Evolutionary conservation across 106 monocot genomes (phyloP), one percentile per base, ranked within the genome.

Genomic region (Apostasia ramifera): DNA sequence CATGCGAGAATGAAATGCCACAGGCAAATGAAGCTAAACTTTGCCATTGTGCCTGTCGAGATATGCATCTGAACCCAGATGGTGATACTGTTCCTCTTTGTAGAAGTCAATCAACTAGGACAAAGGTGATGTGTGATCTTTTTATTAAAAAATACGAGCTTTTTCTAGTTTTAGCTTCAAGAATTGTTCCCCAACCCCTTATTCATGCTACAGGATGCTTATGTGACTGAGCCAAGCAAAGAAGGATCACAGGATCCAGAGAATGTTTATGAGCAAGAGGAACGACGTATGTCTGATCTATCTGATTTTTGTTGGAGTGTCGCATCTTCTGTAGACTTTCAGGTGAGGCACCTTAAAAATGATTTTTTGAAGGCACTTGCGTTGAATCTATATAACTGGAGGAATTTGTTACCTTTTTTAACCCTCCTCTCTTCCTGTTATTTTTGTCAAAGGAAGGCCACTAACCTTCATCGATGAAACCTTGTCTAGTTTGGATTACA

Each of bases 201-300:
- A 52, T n/a, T 64, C 68, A 26, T 55, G 5, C 50, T 41, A 53
- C 43, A 89, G 88, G 78, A 79, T 53, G 12, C 14, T 56, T 44
- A 10, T 70, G 79, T 64, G 57, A 48, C 10, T 38, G 77, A 85
- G 44, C 61, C 14, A 9, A 37, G 38, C 40, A 77, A 72, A 71
- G 59, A 66, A 40, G 88, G 85, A 44, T 44, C 37, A 2, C 73
- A 70, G 6, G 60, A 57, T 54, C 53, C 48, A n/a, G 44, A 46
- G 13, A 74, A 44, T 44, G 45, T 58, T 46, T 73, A 12, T 7
- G 88, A 87, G 77, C 92, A 76, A 66, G 97, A 97, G 66, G 97
- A 97, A 62, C 86, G 97, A 0, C 80, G 97, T 7, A 85, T 97
- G 87, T 97, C 97, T 61, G 97, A 87, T 70, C 82, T 92, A 53